Evolutionary conservation across 208 protist species (phyloP), one percentile per base, ranked within the genome.

Genomic region (Vickermania spadyakhi): DNA sequence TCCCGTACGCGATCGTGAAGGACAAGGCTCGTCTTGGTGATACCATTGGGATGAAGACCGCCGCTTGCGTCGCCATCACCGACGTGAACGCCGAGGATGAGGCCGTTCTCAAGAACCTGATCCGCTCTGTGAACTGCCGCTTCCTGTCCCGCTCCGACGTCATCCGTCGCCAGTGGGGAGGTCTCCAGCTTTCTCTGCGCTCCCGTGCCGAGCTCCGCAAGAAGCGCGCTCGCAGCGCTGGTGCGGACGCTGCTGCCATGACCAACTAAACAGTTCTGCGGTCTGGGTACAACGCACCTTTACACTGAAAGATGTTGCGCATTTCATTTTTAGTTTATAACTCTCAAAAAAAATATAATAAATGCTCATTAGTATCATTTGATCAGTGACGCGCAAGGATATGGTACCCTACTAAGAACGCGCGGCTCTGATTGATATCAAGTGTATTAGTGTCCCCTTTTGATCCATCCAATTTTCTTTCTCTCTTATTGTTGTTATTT

Each of bases 1-100:
- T 99, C 57, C 98, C 99, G 49, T 99, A 99, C 88, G 97, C 90
- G 75, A 99, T 99, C 70, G 98, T 99, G 69, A 99, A 99, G 89
- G 84, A 93, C 70, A 99, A 99, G 94, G 78, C 98, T 21, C 84
- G 95, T 59, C 94, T 99, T 28, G 99, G 99, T 68, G 57, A 94
- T 52, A 67, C 99, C 4, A 93, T 99, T 23, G 92, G 98, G 75
- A 72, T 91, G 81, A 99, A 99, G 93, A 99, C 83, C 30, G 83
- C 96, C 52, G 89, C 98, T 7, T 82, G 74, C 58, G 62, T 99
- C 65, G 97, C 97, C 56, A 68, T 99, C 62, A 98, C 91, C 31
- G 84, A 95, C 54, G 93, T 99, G 41, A 86, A 87, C 31, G 70
- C 77, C n/a, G 92, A 98, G 79, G 97, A 99, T 63, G 75, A 89